Percentiles rank a stretch among this genome's conserved stretches.
phyloP scores from a whole-genome alignment of 805 yeast genomes.

The Kodamaea nitidulidarum region DNA sequence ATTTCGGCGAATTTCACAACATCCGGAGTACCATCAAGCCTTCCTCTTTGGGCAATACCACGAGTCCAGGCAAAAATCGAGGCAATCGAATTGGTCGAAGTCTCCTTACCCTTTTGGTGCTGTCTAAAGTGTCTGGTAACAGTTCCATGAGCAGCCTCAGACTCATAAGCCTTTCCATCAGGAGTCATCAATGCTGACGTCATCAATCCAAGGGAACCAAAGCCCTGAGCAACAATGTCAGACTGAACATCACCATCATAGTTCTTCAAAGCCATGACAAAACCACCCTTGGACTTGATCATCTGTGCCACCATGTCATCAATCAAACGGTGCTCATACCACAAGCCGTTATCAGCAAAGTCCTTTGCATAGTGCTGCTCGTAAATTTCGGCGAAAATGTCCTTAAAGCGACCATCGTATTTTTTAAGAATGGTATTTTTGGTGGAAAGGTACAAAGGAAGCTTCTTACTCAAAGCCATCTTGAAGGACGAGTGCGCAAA shows the following conservation, averaged over 20 bases:
- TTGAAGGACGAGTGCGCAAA: constrained; percentile 93
- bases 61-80: constrained; percentile 97
- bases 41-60: constrained; percentile 91
- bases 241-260: constrained; percentile 98
- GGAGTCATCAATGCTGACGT: constrained; percentile 96
- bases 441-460: constrained; percentile 83
- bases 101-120: constrained; percentile 94
- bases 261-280: constrained; percentile 92
- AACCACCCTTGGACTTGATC: constrained; percentile 95
- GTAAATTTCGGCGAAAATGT: constrained; percentile 80
- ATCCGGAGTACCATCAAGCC: constrained; percentile 79
- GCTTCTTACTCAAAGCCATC: constrained; percentile 71
- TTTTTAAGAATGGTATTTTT: constrained; percentile 92
- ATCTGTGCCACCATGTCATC: constrained; percentile 99
- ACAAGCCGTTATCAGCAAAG: constrained; percentile 78
- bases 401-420: constrained; percentile 95
- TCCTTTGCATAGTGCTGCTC: constrained; percentile 61
- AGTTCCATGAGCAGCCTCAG: constrained; percentile 99
- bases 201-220: constrained; percentile 95
- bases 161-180: constrained; percentile 91
- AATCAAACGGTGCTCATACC: constrained; percentile 95
- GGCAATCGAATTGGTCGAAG: constrained; percentile 95
- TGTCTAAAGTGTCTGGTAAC: constrained; percentile 96
- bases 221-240: constrained; percentile 96
- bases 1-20: constrained; percentile 75